Percentiles rank a stretch among this genome's conserved stretches.
Evolutionary conservation across 108 stramenopile species (phyloP).

Genomic region (Cylindrotheca closterium): DNA sequence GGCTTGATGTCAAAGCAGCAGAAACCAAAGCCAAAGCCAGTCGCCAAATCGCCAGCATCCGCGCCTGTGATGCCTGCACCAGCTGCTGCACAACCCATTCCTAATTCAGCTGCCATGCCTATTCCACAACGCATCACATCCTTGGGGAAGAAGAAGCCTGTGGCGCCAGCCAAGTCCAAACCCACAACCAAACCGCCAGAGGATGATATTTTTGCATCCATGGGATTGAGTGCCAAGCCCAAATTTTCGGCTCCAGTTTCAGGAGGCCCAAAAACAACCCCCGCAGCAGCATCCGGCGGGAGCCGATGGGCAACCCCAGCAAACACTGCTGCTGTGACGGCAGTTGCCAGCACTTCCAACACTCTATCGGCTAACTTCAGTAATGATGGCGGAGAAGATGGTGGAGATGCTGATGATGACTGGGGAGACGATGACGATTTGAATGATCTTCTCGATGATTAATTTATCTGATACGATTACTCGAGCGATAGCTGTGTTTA

Average conservation of each 20-base stretch:
- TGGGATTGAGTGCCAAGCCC: conserved; percentile 51
- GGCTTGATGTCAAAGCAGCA: not conserved
- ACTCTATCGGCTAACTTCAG: not conserved
- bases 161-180: conserved; percentile 6
- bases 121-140: conserved; percentile 9
- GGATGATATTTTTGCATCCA: conserved; percentile 61
- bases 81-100: conserved; percentile 6
- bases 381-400: not conserved
- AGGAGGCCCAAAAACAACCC: not conserved
- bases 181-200: conserved; percentile 7
- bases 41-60: not conserved
- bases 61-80: not conserved
- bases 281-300: not conserved
- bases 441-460: conserved; percentile 56
- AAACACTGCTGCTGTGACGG: not conserved
- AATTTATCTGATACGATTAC: not conserved
- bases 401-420: conserved; percentile 24
- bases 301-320: conserved; percentile 4
- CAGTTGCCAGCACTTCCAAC: not conserved
- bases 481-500: too few species aligned
- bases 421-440: conserved; percentile 64
- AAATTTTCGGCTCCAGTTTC: conserved; percentile 18
- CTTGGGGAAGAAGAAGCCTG: conserved; percentile 3
- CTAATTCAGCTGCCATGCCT: not conserved
- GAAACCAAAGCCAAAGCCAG: not conserved